Base-by-base conservation (phyloP, 768 basidiomycete genomes). In the Termitomyces sp. region DNA sequence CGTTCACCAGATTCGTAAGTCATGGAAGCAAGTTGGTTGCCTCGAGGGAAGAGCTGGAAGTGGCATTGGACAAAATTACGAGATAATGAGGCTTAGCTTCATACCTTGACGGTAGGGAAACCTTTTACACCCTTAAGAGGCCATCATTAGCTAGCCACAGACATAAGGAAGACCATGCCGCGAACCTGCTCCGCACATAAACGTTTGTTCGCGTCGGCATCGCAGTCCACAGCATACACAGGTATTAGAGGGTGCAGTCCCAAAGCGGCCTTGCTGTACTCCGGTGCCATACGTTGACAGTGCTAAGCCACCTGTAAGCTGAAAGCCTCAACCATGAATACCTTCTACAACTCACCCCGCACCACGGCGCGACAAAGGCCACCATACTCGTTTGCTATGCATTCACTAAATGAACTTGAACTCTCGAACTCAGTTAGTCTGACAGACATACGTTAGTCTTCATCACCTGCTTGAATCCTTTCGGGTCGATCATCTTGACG, bases 321-420 rank as follows among this genome's bases (percentile, higher is more conserved):
- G 38, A 61, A 31, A 54, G 43, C 33, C 33, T 42, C 50, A 11
- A 28, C 12, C 12, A 38, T 11, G 15, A 53, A 45, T 26, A 15
- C 33, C 19, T 7, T 30, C 26, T 21, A 15, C 5, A 35, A 74
- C 87, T 67, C 69, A 91, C 89, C 61, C 89, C 90, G 66, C 90
- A 94, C 94, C 94, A 96, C 3, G 93, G 90, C n/a, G 94, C 94
- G 12, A 94, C 88, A 66, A 95, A 97, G 1, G 92, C 94, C 17
- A 96, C 86, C 66, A 94, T 70, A 59, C 78, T 82, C 33, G 91
- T 88, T 71, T 81, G 75, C 91, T 92, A 62, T 10, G 47, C 11
- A 7, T 10, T 37, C 4, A 19, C 31, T 33, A 5, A 31, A 19
- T 47, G 19, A 55, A 14, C 0, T 9, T n/a, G 5, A 40, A 21